Evolutionary conservation across 78 protist species (phyloP).

Genomic region (Dictyostelium intermedium): DNA sequence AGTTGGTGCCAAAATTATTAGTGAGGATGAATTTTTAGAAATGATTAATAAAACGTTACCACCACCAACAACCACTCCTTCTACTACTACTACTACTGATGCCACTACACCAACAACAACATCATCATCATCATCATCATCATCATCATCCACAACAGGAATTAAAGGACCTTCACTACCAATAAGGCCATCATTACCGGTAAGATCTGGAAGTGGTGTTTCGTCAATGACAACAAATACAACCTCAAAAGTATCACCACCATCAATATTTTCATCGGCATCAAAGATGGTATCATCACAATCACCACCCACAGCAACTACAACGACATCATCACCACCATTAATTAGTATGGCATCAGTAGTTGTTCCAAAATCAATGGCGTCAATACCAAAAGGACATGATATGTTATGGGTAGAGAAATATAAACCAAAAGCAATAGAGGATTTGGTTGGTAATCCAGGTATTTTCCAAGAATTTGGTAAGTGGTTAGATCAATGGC

Average conservation of each 20-base stretch:
- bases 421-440: slow-evolving; percentile 81
- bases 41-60: slow-evolving; percentile 13
- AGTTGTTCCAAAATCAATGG: background rate
- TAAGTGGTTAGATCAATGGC: slow-evolving; percentile 86
- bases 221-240: background rate
- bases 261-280: background rate
- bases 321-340: background rate
- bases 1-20: background rate
- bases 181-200: background rate
- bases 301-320: background rate
- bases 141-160: background rate
- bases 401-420: slow-evolving; percentile 83
- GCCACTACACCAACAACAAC: background rate
- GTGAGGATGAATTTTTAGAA: slow-evolving; percentile 72
- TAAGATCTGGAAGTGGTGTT: background rate
- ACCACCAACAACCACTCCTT: background rate
- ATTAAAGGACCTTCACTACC: background rate
- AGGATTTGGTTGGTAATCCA: slow-evolving; percentile 89
- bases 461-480: slow-evolving; percentile 24
- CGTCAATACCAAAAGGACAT: slow-evolving; percentile 3
- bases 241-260: background rate
- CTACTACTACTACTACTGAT: background rate
- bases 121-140: background rate
- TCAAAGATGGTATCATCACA: background rate
- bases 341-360: background rate